Percentiles rank a stretch among this genome's conserved stretches.
These are phyloP conservation scores for Rhizoctonia solani DNA, from an alignment of 1,284 basidiomycete genomes.

Conservation along the genomic window DNA sequence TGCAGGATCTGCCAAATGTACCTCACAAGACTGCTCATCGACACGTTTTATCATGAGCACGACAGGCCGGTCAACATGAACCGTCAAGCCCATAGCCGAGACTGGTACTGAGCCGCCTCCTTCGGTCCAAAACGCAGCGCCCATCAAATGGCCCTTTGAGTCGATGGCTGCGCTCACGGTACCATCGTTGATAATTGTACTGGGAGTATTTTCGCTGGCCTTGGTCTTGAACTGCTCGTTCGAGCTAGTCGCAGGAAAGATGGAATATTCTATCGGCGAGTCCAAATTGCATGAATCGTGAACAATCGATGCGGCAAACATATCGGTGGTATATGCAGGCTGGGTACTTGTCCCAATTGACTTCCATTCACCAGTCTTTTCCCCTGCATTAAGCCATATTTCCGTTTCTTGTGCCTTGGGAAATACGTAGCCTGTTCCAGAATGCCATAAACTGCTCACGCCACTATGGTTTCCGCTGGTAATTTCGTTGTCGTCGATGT, in stretches of 20 bases:
- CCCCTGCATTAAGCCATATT: constrained; percentile 47
- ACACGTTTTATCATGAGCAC: constrained; percentile 23
- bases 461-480: constrained; percentile 46
- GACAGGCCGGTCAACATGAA: constrained; percentile 16
- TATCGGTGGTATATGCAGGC: constrained; percentile 55
- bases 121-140: constrained; percentile 24
- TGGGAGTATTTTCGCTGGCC: not conserved
- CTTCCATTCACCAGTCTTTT: constrained; percentile 63
- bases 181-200: constrained; percentile 18
- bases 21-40: not conserved
- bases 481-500: constrained; percentile 50
- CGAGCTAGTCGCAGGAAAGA: constrained; percentile 52
- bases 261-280: constrained; percentile 56
- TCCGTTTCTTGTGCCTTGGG: not conserved
- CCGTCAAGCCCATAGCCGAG: constrained; percentile 9
- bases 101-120: constrained; percentile 15
- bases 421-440: constrained; percentile 59
- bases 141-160: not conserved
- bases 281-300: constrained; percentile 47
- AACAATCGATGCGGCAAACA: constrained; percentile 65
- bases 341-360: constrained; percentile 61
- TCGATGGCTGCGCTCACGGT: constrained; percentile 22
- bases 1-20: constrained; percentile 12
- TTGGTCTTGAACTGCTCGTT: constrained; percentile 9
- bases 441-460: constrained; percentile 58